Evolutionary conservation across 2,329 filamentous ascomycete genomes (phyloP).

Genomic region (Arachnomyces sp.): DNA sequence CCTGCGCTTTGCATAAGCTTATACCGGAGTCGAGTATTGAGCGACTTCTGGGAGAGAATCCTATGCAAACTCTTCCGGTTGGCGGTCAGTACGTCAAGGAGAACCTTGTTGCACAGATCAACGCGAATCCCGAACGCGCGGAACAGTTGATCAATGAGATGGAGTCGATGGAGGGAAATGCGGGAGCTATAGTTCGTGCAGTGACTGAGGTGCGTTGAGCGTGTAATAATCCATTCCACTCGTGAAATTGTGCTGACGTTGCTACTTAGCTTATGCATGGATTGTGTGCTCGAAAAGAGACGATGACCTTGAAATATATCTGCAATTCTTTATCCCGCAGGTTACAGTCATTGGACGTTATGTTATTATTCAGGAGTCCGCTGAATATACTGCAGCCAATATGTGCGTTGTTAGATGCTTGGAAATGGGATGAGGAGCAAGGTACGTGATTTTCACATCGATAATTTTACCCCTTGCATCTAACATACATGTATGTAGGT

Average conservation of each 20-base stretch:
- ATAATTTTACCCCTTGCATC: constrained; percentile 10
- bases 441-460: constrained; percentile 24
- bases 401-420: constrained; percentile 52
- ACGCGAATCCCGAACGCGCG: constrained; percentile 64
- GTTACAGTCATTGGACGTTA: constrained; percentile 49
- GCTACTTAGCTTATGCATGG: constrained; percentile 42
- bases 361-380: constrained; percentile 53
- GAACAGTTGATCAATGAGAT: constrained; percentile 72
- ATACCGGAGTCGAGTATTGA: constrained; percentile 71
- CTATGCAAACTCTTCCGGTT: constrained; percentile 67
- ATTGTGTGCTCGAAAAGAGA: constrained; percentile 52
- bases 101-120: constrained; percentile 67
- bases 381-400: constrained; percentile 49
- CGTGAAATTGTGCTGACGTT: background rate
- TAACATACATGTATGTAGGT: constrained; percentile 23
- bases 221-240: constrained; percentile 5
- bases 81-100: constrained; percentile 70
- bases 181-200: constrained; percentile 73
- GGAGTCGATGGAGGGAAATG: constrained; percentile 85
- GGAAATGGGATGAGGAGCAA: constrained; percentile 57
- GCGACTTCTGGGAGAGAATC: constrained; percentile 71
- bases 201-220: constrained; percentile 54
- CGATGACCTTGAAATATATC: constrained; percentile 53
- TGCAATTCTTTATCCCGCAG: constrained; percentile 51
- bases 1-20: constrained; percentile 81